These are phyloP conservation scores for Xylaria multiplex DNA, from an alignment of 2,329 filamentous ascomycete genomes.

Conservation along the genomic window DNA sequence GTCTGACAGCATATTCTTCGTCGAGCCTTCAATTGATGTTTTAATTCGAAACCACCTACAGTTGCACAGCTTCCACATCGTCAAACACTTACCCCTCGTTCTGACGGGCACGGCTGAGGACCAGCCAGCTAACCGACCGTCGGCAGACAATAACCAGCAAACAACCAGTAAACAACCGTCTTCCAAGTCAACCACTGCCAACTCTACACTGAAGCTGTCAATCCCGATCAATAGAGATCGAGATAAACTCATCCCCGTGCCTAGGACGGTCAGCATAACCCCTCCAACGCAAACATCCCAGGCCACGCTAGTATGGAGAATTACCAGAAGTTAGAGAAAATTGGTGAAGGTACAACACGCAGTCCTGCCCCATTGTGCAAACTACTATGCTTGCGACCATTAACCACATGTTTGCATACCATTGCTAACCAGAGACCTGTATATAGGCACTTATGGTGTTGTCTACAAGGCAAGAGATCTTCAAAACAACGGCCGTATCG, in stretches of 20 bases:
- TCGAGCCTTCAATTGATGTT: slow-evolving; percentile 19
- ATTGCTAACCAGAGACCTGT: slow-evolving; percentile 23
- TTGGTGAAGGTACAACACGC: slow-evolving; percentile 79
- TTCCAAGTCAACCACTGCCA: background rate
- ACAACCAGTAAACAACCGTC: slow-evolving; percentile 5
- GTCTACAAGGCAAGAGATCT: slow-evolving; percentile 95
- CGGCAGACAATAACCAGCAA: background rate
- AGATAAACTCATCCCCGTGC: background rate
- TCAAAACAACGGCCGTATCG: slow-evolving; percentile 81
- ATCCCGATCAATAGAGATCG: background rate
- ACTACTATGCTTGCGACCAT: background rate
- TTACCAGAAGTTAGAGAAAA: slow-evolving; percentile 96
- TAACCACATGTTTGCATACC: background rate
- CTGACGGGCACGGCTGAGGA: slow-evolving; percentile 16
- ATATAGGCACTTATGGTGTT: slow-evolving; percentile 87
- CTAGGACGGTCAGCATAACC: slow-evolving; percentile 17
- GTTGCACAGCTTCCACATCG: slow-evolving; percentile 17
- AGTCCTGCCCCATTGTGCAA: slow-evolving; percentile 5
- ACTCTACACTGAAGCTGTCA: background rate
- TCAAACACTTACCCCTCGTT: slow-evolving; percentile 26
- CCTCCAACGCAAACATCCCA: slow-evolving; percentile 21
- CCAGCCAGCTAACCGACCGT: slow-evolving; percentile 27
- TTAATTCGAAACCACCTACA: slow-evolving; percentile 1
- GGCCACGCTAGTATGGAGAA: slow-evolving; percentile 75
- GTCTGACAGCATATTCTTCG: slow-evolving; percentile 20